Percentiles rank a stretch among this genome's conserved stretches.
Evolutionary conservation across 2,329 filamentous ascomycete species (phyloP).

Genomic region (Fusarium sp.): DNA sequence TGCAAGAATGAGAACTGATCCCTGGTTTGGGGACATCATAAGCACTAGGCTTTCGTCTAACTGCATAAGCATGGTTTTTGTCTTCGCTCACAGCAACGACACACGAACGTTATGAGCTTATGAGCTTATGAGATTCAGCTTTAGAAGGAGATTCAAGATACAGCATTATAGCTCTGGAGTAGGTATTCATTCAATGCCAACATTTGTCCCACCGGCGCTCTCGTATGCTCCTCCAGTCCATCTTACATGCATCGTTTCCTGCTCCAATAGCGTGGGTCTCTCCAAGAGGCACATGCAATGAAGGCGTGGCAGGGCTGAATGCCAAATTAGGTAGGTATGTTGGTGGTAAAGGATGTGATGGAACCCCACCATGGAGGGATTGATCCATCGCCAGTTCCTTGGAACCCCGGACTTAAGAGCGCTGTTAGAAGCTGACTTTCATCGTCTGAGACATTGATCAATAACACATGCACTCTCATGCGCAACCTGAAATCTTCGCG

Average conservation of each 20-base stretch:
- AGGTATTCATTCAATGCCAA: not conserved
- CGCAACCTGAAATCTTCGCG: not conserved
- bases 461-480: not conserved
- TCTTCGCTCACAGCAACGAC: slow-evolving; percentile 6
- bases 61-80: slow-evolving; percentile 12
- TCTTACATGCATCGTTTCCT: not conserved
- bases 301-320: slow-evolving; percentile 25
- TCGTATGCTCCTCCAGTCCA: not conserved
- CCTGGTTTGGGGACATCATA: slow-evolving; percentile 24
- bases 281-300: slow-evolving; percentile 6
- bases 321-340: slow-evolving; percentile 6
- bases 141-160: not conserved
- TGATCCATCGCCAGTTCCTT: not conserved
- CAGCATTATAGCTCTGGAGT: not conserved
- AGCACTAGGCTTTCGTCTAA: slow-evolving; percentile 12
- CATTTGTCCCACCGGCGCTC: not conserved
- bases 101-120: not conserved
- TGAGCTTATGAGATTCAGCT: not conserved
- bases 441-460: not conserved
- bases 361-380: not conserved
- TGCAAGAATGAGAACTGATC: slow-evolving; percentile 24
- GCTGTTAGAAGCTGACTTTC: not conserved
- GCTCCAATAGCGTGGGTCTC: not conserved
- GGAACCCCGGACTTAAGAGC: slow-evolving; percentile 13
- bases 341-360: not conserved